These are phyloP conservation scores for Microdochium bolleyi DNA, from an alignment of 2,329 filamentous ascomycete species.

Conservation along the genomic window DNA sequence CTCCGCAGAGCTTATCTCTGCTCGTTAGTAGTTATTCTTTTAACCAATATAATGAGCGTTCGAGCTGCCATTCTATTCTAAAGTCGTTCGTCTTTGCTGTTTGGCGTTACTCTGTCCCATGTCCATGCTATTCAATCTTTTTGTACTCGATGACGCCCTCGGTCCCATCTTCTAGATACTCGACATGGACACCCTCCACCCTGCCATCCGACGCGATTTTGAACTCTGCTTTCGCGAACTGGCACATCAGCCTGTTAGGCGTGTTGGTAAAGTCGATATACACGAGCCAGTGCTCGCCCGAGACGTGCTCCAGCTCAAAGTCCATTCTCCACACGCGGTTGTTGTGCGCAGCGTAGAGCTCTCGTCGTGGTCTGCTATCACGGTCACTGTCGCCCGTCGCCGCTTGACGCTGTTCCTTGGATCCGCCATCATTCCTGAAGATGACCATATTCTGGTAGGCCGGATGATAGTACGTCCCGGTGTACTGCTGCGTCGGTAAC, in stretches of 20 bases:
- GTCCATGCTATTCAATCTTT: constrained; percentile 9
- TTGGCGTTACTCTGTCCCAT: no score
- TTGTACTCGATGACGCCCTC: constrained; percentile 23
- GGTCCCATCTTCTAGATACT: constrained; percentile 18
- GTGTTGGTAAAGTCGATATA: constrained; percentile 15
- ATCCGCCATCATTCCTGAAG: constrained; percentile 4
- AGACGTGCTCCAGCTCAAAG: constrained; percentile 24
- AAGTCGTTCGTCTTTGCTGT: background rate
- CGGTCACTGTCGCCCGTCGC: background rate
- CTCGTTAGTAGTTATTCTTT: no score
- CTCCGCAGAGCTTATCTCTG: no score
- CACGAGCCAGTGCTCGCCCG: constrained; percentile 25
- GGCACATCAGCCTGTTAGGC: constrained; percentile 12
- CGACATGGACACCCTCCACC: constrained; percentile 18
- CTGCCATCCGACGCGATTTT: constrained; percentile 17
- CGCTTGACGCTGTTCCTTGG: background rate
- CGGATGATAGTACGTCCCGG: constrained; percentile 34
- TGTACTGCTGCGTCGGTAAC: constrained; percentile 24
- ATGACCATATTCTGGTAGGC: constrained; percentile 30
- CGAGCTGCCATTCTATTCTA: no score
- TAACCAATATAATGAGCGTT: no score
- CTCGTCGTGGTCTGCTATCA: no score
- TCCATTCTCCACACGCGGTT: constrained; percentile 22
- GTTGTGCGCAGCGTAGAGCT: constrained; percentile 15
- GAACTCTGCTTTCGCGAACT: constrained; percentile 23